phyloP scores from a whole-genome alignment of 2,329 filamentous ascomycete genomes.

The Camptophora hylomeconis region DNA sequence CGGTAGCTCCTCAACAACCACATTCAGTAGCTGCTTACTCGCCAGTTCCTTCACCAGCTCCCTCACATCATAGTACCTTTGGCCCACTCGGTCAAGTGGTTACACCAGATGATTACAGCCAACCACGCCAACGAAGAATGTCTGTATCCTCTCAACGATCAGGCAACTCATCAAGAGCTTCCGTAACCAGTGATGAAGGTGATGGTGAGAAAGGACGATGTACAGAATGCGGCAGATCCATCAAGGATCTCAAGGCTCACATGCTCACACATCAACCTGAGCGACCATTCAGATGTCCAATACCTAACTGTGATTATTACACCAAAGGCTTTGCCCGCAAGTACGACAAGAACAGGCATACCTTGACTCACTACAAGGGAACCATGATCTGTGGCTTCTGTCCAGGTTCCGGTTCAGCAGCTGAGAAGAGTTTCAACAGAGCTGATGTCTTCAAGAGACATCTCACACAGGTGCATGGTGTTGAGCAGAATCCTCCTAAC shows the following conservation, averaged over 20 bases:
- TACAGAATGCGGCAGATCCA: conserved; percentile 71
- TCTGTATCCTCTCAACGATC: conserved; percentile 56
- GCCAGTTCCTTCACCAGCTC: conserved; percentile 23
- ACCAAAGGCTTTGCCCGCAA: conserved; percentile 85
- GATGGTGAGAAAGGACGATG: conserved; percentile 54
- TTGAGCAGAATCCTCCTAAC: conserved; percentile 87
- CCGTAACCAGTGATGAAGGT: conserved; percentile 47
- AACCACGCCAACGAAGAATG: conserved; percentile 14
- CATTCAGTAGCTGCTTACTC: conserved; percentile 24
- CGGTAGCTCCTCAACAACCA: conserved; percentile 19
- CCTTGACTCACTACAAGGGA: conserved; percentile 89
- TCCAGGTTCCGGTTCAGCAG: conserved; percentile 72
- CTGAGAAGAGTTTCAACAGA: conserved; percentile 90
- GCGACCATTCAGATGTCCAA: conserved; percentile 87
- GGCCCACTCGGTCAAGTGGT: conserved; percentile 17
- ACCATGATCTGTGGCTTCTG: conserved; percentile 97
- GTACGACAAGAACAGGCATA: conserved; percentile 94
- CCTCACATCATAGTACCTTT: conserved; percentile 21
- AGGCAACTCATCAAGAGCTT: conserved; percentile 21
- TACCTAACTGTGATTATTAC: conserved; percentile 83
- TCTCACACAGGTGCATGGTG: conserved; percentile 76
- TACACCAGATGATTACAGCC: conserved; percentile 16
- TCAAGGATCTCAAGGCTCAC: conserved; percentile 87
- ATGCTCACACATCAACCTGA: conserved; percentile 90
- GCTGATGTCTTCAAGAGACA: conserved; percentile 95